Percentiles rank a stretch among this genome's conserved stretches.
Conservation (phyloP, 2,329 filamentous ascomycete genomes). For the Penicillium sp. region DNA sequence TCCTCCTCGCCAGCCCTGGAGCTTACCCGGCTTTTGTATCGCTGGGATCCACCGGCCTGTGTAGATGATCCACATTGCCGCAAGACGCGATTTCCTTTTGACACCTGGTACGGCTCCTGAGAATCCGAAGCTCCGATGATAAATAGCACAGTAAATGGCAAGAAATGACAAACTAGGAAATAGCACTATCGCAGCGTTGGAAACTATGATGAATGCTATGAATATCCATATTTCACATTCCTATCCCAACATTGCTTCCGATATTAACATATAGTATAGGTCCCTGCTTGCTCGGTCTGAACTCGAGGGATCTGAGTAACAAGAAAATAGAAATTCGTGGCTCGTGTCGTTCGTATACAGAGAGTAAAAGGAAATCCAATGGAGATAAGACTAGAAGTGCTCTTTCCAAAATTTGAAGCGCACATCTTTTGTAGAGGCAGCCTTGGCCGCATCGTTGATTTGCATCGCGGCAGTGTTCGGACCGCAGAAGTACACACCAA, state of each 20-base stretch:
- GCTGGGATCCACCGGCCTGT: too few relatives aligned
- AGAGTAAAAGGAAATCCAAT: neutral
- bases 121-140: too few relatives aligned
- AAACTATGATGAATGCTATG: too few relatives aligned
- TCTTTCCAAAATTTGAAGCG: slow-evolving; percentile 99
- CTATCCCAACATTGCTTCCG: neutral
- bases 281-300: neutral
- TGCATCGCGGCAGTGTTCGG: slow-evolving; percentile 77
- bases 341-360: slow-evolving; percentile 22
- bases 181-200: too few relatives aligned
- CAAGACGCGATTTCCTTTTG: too few relatives aligned
- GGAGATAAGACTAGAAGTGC: slow-evolving; percentile 55
- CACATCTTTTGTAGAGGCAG: slow-evolving; percentile 73
- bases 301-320: neutral
- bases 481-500: slow-evolving; percentile 98
- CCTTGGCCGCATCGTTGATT: slow-evolving; percentile 79
- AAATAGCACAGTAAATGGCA: too few relatives aligned
- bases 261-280: neutral
- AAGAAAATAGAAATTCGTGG: slow-evolving; percentile 22
- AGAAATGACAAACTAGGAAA: too few relatives aligned
- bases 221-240: neutral
- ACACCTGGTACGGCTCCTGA: too few relatives aligned
- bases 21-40: too few relatives aligned
- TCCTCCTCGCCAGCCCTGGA: too few relatives aligned
- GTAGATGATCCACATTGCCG: too few relatives aligned